Conservation (phyloP, 331 rosid species). For the Quercus lobata region DNA sequence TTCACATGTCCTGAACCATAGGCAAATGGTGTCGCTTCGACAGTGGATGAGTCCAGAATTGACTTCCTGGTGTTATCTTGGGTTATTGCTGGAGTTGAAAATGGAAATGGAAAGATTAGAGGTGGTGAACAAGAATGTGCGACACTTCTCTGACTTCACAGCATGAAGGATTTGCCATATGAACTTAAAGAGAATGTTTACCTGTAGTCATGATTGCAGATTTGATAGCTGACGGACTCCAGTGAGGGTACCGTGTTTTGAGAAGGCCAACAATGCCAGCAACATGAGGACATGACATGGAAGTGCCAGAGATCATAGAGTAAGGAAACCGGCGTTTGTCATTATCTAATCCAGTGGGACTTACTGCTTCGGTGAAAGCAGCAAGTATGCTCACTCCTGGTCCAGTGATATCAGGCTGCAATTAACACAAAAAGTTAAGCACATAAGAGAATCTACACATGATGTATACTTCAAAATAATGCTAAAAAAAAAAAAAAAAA, state of each 20-base stretch:
- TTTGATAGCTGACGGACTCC: conserved; percentile 79
- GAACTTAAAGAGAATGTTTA: background rate
- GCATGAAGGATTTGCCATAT: conserved; percentile 7
- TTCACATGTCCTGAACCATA: no score
- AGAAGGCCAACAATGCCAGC: conserved; percentile 61
- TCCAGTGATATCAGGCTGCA: conserved; percentile 79
- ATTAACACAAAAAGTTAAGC: background rate
- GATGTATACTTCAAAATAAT: background rate
- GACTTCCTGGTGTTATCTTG: conserved; percentile 4
- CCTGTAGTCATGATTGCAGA: conserved; percentile 87
- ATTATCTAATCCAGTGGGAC: conserved; percentile 13
- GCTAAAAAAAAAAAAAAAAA: background rate
- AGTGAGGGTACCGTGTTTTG: conserved; percentile 52
- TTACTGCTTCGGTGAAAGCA: conserved; percentile 34
- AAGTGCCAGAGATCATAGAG: conserved; percentile 47
- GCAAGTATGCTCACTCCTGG: conserved; percentile 75
- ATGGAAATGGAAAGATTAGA: conserved; percentile 16
- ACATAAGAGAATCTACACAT: no score
- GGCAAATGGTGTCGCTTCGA: conserved; percentile 20
- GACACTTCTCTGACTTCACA: background rate
- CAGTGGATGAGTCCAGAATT: conserved; percentile 7
- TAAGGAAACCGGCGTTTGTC: conserved; percentile 46
- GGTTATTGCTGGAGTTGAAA: conserved; percentile 36
- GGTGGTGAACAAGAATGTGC: background rate
- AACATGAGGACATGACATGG: conserved; percentile 86